phyloP scores from a whole-genome alignment of 805 yeast species.

The Jamesozyma hellenica region DNA sequence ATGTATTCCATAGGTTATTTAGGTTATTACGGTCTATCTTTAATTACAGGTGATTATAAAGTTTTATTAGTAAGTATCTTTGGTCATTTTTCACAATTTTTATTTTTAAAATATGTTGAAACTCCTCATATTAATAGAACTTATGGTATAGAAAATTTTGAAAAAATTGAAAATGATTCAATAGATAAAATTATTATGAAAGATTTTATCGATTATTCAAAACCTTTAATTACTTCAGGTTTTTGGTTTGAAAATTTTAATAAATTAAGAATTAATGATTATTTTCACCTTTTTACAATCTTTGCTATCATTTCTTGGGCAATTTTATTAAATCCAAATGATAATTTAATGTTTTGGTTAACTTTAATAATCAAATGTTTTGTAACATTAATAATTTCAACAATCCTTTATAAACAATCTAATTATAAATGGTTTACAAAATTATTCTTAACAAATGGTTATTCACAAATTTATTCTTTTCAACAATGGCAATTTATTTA shows the following conservation, averaged over 20 bases:
- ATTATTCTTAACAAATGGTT: conserved; percentile 52
- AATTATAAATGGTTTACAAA: conserved; percentile 52
- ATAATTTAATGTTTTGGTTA: conserved; percentile 28
- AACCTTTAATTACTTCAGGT: conserved; percentile 45
- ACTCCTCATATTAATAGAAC: conserved; percentile 81
- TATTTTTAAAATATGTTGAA: conserved; percentile 64
- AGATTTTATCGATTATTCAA: conserved; percentile 36
- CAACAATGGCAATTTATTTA: conserved; percentile 66
- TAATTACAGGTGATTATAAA: conserved; percentile 64
- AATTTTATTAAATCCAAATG: conserved; percentile 21
- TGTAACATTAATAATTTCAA: conserved; percentile 43
- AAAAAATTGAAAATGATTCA: conserved; percentile 12
- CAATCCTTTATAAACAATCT: conserved; percentile 50
- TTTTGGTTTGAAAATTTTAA: conserved; percentile 47
- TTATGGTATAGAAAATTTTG: conserved; percentile 39
- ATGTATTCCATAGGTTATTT: conserved; percentile 86
- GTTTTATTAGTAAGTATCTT: conserved; percentile 57
- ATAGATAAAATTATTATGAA: conserved; percentile 30
- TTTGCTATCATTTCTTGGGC: conserved; percentile 34
- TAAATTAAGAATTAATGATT: conserved; percentile 54
- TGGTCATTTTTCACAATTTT: conserved; percentile 72
- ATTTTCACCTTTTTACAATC: conserved; percentile 37
- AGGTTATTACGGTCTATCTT: conserved; percentile 77
- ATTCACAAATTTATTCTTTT: conserved; percentile 54
- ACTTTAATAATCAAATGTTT: conserved; percentile 40